Percentiles rank a stretch among this genome's conserved stretches.
Conservation (phyloP, 805 yeast genomes). For the Zygosaccharomyces pseudorouxii region DNA sequence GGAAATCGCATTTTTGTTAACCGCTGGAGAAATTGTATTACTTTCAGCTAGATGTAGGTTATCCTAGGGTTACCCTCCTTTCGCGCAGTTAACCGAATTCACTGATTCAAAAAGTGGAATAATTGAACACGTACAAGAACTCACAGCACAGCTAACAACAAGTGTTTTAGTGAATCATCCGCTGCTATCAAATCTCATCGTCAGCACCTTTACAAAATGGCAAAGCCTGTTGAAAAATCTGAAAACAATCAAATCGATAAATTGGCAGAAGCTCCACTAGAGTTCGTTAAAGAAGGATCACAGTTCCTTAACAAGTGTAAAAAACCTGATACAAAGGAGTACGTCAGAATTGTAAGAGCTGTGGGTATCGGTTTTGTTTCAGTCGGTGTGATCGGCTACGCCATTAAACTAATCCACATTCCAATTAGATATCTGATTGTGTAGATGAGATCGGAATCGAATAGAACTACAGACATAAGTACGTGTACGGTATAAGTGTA, state of each 20-base stretch:
- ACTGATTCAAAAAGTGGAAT: not conserved
- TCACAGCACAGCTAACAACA: not conserved
- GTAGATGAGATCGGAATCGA: constrained; percentile 33
- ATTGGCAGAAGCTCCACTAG: constrained; percentile 80
- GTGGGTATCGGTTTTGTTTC: constrained; percentile 95
- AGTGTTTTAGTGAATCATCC: not conserved
- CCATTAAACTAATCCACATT: constrained; percentile 88
- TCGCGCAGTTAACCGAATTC: not conserved
- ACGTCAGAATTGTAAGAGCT: constrained; percentile 82
- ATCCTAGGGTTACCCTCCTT: not conserved
- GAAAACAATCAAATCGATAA: constrained; percentile 46
- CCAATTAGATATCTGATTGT: constrained; percentile 96
- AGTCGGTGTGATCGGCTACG: constrained; percentile 97
- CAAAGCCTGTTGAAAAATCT: constrained; percentile 29
- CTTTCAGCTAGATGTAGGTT: not conserved
- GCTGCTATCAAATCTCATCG: not conserved
- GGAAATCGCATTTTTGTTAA: not conserved
- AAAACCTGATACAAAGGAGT: constrained; percentile 88
- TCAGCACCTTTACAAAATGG: constrained; percentile 13
- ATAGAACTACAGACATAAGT: not conserved
- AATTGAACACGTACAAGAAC: not conserved
- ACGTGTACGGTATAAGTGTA: not conserved
- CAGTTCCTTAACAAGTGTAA: constrained; percentile 88
- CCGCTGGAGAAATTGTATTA: not conserved
- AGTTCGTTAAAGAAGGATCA: constrained; percentile 85